Base-by-base conservation (phyloP, 1,139 yeast species). In the Suhomyces kunorum region DNA sequence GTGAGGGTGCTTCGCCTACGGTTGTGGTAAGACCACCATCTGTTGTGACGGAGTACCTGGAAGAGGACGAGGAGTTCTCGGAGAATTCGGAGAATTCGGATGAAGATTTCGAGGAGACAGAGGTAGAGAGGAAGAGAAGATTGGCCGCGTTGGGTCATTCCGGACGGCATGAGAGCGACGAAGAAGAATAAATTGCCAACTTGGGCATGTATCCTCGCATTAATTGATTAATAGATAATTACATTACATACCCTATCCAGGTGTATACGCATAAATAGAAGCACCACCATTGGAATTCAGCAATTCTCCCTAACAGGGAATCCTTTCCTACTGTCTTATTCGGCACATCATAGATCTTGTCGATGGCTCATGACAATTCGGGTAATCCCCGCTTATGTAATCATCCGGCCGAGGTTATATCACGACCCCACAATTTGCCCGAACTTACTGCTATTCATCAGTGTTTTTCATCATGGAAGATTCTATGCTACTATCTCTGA, bases 91-190 rank as follows among this genome's bases (percentile, higher is more conserved):
- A 53, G 71, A 53, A 53, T 5, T 58, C 53, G 8, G 59, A 54
- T 6, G 48, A 9, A 11, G 24, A 48, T 11, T 63, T 61, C 6
- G 71, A 68, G 14, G 94, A 86, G 54, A 82, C 90, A 0, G 83
- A 71, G 26, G 80, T 82, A 18, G 97, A 89, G 58, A 77, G 80
- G 47, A 73, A 72, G 33, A 78, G 96, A 55, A 77, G 97, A 49
- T 64, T 87, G 47, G 90, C 92, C 3, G 96, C 96, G 1, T 72
- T 89, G 48, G 95, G 95, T 20, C 63, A 67, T 3, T 61, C 68
- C 3, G 63, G 59, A 9, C 66, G 83, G 40, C 63, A 75, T 38
- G 72, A 66, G 36, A 74, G 68, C 18, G 79, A 78, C 50, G 88
- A 82, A 50, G 87, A 82, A 51, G 85, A 36, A 17, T 36, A 26